phyloP scores from a whole-genome alignment of 306 rosid genomes.

The Gastrolobium villosum region DNA sequence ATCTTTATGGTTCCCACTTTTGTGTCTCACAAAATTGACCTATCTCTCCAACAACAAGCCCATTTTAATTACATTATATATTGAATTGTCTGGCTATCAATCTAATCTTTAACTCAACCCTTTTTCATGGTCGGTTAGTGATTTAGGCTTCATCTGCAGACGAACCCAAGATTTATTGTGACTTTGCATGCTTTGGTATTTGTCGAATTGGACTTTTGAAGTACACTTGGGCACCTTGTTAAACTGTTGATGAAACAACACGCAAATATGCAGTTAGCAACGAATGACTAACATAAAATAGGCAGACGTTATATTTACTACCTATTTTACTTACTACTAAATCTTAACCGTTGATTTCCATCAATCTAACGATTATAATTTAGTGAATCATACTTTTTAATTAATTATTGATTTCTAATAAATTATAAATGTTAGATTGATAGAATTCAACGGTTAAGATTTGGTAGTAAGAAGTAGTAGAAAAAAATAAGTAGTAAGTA shows the following conservation, averaged over 20 bases:
- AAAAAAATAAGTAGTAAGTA: too few relatives aligned
- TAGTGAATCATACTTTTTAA: too few relatives aligned
- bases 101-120: conserved; percentile 13
- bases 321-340: too few relatives aligned
- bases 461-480: too few relatives aligned
- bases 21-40: conserved; percentile 49
- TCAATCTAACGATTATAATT: too few relatives aligned
- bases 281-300: background rate
- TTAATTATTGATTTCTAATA: too few relatives aligned
- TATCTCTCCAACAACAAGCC: conserved; percentile 47
- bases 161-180: conserved; percentile 25
- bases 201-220: background rate
- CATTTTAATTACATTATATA: conserved; percentile 13
- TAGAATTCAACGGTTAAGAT: too few relatives aligned
- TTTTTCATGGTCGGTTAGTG: conserved; percentile 27
- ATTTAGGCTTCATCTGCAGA: conserved; percentile 23
- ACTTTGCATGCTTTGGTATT: conserved; percentile 24
- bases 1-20: conserved; percentile 58
- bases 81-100: background rate
- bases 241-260: conserved; percentile 10
- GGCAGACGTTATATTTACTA: too few relatives aligned
- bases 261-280: background rate
- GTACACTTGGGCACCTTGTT: conserved; percentile 20
- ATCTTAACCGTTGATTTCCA: too few relatives aligned
- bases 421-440: too few relatives aligned